These are phyloP conservation scores for Globisporangium cystogenes DNA, from an alignment of 352 stramenopile species.

Conservation along the genomic window DNA sequence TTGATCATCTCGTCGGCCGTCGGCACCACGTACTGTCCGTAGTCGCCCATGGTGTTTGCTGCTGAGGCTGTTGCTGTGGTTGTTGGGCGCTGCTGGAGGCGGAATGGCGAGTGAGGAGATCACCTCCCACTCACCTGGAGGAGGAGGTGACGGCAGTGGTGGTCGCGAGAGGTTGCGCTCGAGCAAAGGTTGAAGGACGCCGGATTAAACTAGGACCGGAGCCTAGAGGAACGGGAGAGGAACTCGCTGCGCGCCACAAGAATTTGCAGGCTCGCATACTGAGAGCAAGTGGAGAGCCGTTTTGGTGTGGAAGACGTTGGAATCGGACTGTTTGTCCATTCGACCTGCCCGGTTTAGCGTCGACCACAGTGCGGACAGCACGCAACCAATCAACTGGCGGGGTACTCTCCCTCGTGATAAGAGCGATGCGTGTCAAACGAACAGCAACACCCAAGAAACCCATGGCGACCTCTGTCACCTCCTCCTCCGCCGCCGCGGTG, in stretches of 20 bases:
- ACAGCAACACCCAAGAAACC: too few species aligned
- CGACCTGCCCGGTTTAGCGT: not conserved
- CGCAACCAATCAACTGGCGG: not conserved
- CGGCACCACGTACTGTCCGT: slow-evolving; percentile 81
- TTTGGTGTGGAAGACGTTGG: too few species aligned
- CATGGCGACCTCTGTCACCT: slow-evolving; percentile 2
- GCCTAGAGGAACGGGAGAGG: slow-evolving; percentile 6
- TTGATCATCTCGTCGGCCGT: slow-evolving; percentile 83
- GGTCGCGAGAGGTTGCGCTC: not conserved
- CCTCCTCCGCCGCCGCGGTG: slow-evolving; percentile 38
- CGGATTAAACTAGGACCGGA: too few species aligned
- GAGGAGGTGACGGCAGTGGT: not conserved
- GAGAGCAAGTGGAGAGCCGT: too few species aligned
- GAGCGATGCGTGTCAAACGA: not conserved
- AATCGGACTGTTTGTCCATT: too few species aligned
- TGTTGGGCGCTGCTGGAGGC: not conserved
- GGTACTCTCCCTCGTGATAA: too few species aligned
- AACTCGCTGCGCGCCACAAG: slow-evolving; percentile 7
- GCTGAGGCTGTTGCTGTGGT: too few species aligned
- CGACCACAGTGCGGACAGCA: not conserved
- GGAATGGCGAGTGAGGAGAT: not conserved
- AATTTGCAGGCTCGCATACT: not conserved
- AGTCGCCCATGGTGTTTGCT: slow-evolving; percentile 73
- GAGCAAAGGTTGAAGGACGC: too few species aligned
- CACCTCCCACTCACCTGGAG: too few species aligned